Base-by-base conservation (phyloP, 495 filamentous ascomycete genomes). In the Hypoxylon subgilvum region DNA sequence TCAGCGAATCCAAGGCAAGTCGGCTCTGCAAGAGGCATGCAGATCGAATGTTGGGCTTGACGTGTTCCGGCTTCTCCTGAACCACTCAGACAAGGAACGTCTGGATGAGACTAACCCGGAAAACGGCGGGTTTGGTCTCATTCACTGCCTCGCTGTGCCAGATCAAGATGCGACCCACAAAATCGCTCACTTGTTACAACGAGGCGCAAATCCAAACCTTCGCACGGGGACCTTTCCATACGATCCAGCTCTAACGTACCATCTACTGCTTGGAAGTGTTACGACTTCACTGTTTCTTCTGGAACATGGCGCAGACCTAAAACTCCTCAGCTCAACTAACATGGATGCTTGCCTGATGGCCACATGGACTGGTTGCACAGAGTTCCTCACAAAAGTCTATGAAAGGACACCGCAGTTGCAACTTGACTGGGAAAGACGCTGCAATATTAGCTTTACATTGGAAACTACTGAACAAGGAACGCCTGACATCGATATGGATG, bases 181-280 rank as follows among this genome's bases (percentile, higher is more conserved):
- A n/a, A 14, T 51, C 9, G 9, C 10, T 22, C 9, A 18, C 5
- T 10, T 51, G 10, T 14, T 51, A 22, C 14, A 14, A 18, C 22
- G 25, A 22, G 47, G 47, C 3, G 25, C 36, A 4, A 21, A 41
- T 19, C 35, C 47, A 21, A 41, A 51, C 13, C 35, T 51, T 14
- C 23, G 14, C 2, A 21, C 17, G 21, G 47, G 4, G 8, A 12
- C 1, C 1, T 13, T 13, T 9, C 14, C 6, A 5, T 13, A 41
- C 6, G 1, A 8, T 0, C 8, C 47, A 2, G 47, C 35, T 32
- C 13, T 51, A 8, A 12, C n/a, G 2, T 30, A 21, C 12, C 47
- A 51, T 31, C 1, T 51, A 21, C 1, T 3, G 2, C 13, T 9
- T 23, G 0, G 2, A 4, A 13, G 21, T 30, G 3, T 40, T 13